Percentiles rank a stretch among this genome's conserved stretches.
Evolutionary conservation across 306 rosid species (phyloP).

Genomic region (Begonia peltatifolia): DNA sequence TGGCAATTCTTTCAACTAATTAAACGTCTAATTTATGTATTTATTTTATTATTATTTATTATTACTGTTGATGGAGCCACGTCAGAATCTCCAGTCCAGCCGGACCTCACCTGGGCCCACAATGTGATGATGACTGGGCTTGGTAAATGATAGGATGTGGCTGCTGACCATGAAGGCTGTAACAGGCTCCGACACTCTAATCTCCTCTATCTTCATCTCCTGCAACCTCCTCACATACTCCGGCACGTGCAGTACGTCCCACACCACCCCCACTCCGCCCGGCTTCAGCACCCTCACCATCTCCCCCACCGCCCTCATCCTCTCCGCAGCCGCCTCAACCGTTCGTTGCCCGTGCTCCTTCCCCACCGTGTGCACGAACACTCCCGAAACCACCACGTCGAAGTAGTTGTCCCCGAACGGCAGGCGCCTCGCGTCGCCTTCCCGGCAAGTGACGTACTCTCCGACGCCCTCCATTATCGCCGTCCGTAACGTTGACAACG

Average conservation of each 20-base stretch:
- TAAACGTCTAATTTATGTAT: too few relatives aligned
- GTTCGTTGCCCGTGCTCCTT: conserved; percentile 65
- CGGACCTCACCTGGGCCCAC: conserved; percentile 74
- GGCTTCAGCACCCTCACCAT: conserved; percentile 80
- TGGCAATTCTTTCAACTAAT: too few relatives aligned
- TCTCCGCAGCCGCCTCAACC: conserved; percentile 91
- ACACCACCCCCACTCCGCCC: conserved; percentile 77
- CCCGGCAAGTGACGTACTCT: conserved; percentile 88
- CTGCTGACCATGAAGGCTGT: conserved; percentile 94
- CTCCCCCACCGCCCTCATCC: conserved; percentile 92
- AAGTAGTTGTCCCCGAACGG: conserved; percentile 86
- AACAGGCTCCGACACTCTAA: conserved; percentile 71
- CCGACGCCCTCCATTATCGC: conserved; percentile 86
- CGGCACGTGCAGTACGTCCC: conserved; percentile 93
- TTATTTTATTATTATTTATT: too few relatives aligned
- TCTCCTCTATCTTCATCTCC: conserved; percentile 86
- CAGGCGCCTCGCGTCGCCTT: conserved; percentile 69
- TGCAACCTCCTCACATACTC: conserved; percentile 74
- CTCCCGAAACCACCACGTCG: conserved; percentile 93
- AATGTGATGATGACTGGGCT: conserved; percentile 54
- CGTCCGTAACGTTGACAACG: conserved; percentile 45
- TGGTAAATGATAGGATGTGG: conserved; percentile 81
- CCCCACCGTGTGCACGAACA: conserved; percentile 85
- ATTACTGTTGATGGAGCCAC: background rate
- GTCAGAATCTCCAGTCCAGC: conserved; percentile 85